These are phyloP conservation scores for Mucor irregularis DNA, from an alignment of 371 early-diverging fungal genomes.

Conservation along the genomic window DNA sequence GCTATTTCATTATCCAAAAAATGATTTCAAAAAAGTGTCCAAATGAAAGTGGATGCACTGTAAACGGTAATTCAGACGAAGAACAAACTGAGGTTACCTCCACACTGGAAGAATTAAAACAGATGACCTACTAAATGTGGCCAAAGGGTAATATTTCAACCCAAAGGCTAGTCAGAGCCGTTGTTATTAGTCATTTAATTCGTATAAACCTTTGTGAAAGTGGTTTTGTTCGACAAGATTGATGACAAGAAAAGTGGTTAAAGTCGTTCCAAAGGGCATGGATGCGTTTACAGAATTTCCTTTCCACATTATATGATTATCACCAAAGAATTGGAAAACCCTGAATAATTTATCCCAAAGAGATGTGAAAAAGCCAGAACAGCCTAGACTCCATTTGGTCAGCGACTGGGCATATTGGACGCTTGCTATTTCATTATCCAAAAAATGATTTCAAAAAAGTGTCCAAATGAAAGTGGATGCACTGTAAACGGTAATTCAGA, in stretches of 20 bases:
- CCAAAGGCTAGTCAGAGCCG: background rate
- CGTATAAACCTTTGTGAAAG: conserved; percentile 17
- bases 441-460: conserved; percentile 11
- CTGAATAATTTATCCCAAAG: conserved; percentile 52
- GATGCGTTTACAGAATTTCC: conserved; percentile 14
- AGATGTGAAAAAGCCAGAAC: conserved; percentile 41
- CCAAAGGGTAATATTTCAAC: conserved; percentile 23
- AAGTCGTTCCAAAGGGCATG: conserved; percentile 17
- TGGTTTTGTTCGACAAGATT: conserved; percentile 16
- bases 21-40: conserved; percentile 26
- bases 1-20: background rate
- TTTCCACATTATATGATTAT: conserved; percentile 22
- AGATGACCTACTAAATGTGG: conserved; percentile 45
- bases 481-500: conserved; percentile 46
- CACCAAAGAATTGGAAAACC: conserved; percentile 38
- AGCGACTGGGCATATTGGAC: conserved; percentile 67
- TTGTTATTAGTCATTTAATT: background rate
- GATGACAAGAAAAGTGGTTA: conserved; percentile 9
- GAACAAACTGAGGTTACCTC: conserved; percentile 39
- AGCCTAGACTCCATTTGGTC: conserved; percentile 41
- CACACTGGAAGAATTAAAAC: conserved; percentile 42
- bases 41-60: conserved; percentile 47
- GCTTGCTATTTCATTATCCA: too few relatives aligned
- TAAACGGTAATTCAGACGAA: conserved; percentile 45
- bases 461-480: conserved; percentile 47